Evolutionary conservation across 352 stramenopile species (phyloP).

Genomic region (Pythium dissotocum): DNA sequence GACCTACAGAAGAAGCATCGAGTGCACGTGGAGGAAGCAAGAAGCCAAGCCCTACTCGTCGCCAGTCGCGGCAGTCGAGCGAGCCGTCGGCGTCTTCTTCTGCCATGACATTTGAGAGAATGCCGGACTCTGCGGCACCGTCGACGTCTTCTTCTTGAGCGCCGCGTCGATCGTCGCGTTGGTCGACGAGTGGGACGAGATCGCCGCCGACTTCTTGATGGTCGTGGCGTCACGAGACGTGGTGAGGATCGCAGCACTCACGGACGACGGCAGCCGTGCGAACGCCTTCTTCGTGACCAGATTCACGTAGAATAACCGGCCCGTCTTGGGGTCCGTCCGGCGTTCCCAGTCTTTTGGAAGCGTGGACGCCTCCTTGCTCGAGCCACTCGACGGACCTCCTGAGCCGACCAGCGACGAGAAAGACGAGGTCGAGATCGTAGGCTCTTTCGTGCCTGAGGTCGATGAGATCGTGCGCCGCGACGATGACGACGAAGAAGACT

Average conservation of each 20-base stretch:
- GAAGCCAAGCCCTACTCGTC: not conserved
- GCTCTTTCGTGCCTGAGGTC: slow-evolving; percentile 23
- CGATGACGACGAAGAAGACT: slow-evolving; percentile 11
- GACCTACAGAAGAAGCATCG: not conserved
- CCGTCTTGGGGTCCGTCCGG: slow-evolving; percentile 77
- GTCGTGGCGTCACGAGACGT: slow-evolving; percentile 28
- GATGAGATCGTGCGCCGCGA: slow-evolving; percentile 33
- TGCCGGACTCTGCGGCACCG: slow-evolving; percentile 65
- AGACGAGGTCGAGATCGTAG: slow-evolving; percentile 37
- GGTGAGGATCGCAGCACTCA: slow-evolving; percentile 69
- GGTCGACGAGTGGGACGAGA: slow-evolving; percentile 1
- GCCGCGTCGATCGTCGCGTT: slow-evolving; percentile 25
- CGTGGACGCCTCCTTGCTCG: slow-evolving; percentile 25
- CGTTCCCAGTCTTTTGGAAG: slow-evolving; percentile 81
- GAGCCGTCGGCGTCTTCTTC: slow-evolving; percentile 39
- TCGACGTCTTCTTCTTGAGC: slow-evolving; percentile 27
- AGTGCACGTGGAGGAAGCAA: not conserved
- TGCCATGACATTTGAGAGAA: slow-evolving; percentile 88
- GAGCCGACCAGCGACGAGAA: slow-evolving; percentile 14
- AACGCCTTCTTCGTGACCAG: slow-evolving; percentile 84
- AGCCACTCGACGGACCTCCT: slow-evolving; percentile 19
- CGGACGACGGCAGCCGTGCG: slow-evolving; percentile 70
- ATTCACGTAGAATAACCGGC: slow-evolving; percentile 82
- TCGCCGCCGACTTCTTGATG: slow-evolving; percentile 26
- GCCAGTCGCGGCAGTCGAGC: slow-evolving; percentile 5